Evolutionary conservation across 306 rosid species (phyloP), one percentile per base, ranked within the genome.

Genomic region (Cicer arietinum): DNA sequence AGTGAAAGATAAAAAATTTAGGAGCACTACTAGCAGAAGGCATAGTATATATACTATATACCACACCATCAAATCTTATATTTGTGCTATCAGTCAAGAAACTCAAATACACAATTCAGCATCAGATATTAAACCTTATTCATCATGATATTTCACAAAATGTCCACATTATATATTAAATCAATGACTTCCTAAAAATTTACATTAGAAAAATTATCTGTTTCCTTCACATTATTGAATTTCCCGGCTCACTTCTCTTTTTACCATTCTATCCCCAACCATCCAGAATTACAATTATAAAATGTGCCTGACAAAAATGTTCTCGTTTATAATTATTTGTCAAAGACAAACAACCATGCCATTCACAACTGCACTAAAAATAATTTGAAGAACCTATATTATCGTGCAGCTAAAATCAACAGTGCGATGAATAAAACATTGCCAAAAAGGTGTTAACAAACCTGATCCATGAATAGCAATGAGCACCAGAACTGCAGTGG

Each of bases 381-480:
- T 44, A 52, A 68, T 58, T 48, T 73, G 22, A 43, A 52, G 58
- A 77, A 44, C 67, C 58, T 37, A 61, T 35, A 64, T 18, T 69
- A 61, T 67, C 74, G 67, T 11, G 67, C 69, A 61, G 45, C 77
- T 67, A 45, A 59, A 71, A 68, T 56, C 65, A 54, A 58, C 52
- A 68, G 13, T 61, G 69, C 62, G 48, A 67, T 52, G 65, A 74
- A 51, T 56, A 77, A 77, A 75, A 13, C 41, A 64, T 41, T 10
- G 67, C 20, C 37, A 30, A 30, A 30, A 30, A 30, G 6, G 37
- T 30, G 37, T 30, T 30, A 30, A 30, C 87, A 80, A 78, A 94
- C 97, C 98, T 94, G 93, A 81, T 94, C 96, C 98, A 91, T 87
- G 84, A 91, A 94, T 63, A 94, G 83, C 81, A 94, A 82, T n/a